Conservation (phyloP, 192 early-diverging fungal genomes). For the Coemansia sp. region DNA sequence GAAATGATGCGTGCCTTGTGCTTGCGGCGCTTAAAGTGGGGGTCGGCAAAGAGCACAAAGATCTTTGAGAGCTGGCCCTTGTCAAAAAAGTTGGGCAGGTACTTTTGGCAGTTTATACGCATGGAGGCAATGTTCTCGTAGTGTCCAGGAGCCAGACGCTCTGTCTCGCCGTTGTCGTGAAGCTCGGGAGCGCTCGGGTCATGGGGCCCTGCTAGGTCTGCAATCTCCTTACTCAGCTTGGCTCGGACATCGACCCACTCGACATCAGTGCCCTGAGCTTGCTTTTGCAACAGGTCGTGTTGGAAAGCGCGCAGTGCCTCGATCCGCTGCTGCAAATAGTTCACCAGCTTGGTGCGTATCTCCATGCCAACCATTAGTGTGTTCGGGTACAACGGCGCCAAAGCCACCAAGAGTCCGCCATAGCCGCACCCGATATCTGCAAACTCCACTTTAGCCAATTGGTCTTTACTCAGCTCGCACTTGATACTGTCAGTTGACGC, state of each 20-base stretch:
- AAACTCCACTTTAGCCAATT: slow-evolving; percentile 72
- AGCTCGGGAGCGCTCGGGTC: slow-evolving; percentile 21
- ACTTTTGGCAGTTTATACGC: slow-evolving; percentile 99
- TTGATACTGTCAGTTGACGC: no score
- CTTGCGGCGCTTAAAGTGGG: slow-evolving; percentile 98
- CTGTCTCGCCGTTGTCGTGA: slow-evolving; percentile 50
- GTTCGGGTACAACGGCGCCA: slow-evolving; percentile 89
- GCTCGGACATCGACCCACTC: slow-evolving; percentile 55
- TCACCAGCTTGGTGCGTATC: slow-evolving; percentile 92
- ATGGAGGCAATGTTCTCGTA: slow-evolving; percentile 97
- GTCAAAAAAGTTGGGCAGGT: slow-evolving; percentile 95
- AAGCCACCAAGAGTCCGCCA: slow-evolving; percentile 84
- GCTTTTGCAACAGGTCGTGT: slow-evolving; percentile 21
- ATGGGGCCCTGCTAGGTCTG: slow-evolving; percentile 15
- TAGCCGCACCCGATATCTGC: slow-evolving; percentile 99
- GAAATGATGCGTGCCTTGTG: slow-evolving; percentile 98
- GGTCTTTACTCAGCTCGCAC: background rate
- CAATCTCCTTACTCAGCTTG: slow-evolving; percentile 36
- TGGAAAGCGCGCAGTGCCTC: slow-evolving; percentile 75
- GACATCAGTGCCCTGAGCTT: background rate
- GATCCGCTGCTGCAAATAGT: slow-evolving; percentile 89
- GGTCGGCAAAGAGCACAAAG: slow-evolving; percentile 98
- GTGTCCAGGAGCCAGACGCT: slow-evolving; percentile 58
- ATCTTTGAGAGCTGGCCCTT: slow-evolving; percentile 95
- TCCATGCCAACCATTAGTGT: slow-evolving; percentile 98